Conservation (phyloP, 495 filamentous ascomycete species). For the Penicillium mononematosum region DNA sequence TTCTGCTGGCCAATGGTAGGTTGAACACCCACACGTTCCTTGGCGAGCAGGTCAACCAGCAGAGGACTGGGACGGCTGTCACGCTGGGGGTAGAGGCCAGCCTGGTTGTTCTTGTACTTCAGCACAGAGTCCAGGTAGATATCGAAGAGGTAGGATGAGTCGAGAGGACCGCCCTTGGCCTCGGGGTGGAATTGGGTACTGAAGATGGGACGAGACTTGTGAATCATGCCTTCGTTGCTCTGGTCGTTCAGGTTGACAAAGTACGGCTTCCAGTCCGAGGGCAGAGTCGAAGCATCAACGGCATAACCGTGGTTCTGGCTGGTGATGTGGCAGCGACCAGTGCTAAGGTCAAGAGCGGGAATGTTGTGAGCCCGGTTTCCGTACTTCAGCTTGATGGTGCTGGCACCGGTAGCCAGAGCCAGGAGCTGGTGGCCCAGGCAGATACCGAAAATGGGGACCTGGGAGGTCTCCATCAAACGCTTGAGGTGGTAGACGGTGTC, state of each 20-base stretch:
- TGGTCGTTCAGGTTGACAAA: conserved; percentile 97
- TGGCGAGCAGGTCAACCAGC: conserved; percentile 84
- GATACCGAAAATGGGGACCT: conserved; percentile 94
- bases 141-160: conserved; percentile 93
- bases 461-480: conserved; percentile 83
- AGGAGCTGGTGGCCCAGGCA: conserved; percentile 89
- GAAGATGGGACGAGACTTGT: conserved; percentile 95
- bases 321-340: conserved; percentile 97
- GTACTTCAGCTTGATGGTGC: conserved; percentile 93
- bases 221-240: conserved; percentile 94
- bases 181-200: conserved; percentile 98
- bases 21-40: conserved; percentile 89
- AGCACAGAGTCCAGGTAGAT: conserved; percentile 87
- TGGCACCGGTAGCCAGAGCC: conserved; percentile 73
- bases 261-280: conserved; percentile 90
- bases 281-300: conserved; percentile 81
- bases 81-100: conserved; percentile 59
- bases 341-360: conserved; percentile 88
- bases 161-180: conserved; percentile 92
- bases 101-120: conserved; percentile 81
- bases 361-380: conserved; percentile 99
- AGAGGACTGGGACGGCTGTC: conserved; percentile 83
- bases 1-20: conserved; percentile 60
- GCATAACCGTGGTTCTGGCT: conserved; percentile 98
- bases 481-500: conserved; percentile 86